A percentile compares a stretch with the other conserved stretches of the same genome.
Conservation (phyloP, 768 basidiomycete genomes). For the Termitomyces titanicus region DNA sequence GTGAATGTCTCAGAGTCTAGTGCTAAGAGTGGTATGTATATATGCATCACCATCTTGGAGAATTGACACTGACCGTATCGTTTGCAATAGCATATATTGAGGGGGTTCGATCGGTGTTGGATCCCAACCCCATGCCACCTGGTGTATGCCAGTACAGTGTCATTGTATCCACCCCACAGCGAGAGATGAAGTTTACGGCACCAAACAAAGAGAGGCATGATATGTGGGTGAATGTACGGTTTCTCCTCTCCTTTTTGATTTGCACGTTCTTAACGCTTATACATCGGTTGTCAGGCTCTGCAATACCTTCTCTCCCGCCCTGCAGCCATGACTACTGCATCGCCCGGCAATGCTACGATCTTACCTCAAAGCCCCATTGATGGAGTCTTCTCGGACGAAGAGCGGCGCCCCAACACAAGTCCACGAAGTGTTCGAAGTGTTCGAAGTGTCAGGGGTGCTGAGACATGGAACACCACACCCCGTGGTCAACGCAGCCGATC, state of each 20-base stretch:
- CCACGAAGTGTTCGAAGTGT: constrained; percentile 74
- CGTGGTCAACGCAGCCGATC: constrained; percentile 77
- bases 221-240: constrained; percentile 83
- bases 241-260: not conserved
- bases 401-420: constrained; percentile 48
- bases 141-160: constrained; percentile 92
- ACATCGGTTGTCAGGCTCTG: constrained; percentile 58
- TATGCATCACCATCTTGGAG: constrained; percentile 1
- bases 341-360: constrained; percentile 33
- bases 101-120: constrained; percentile 85
- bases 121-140: constrained; percentile 94
- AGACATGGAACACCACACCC: constrained; percentile 73
- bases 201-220: constrained; percentile 94
- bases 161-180: constrained; percentile 85
- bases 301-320: constrained; percentile 87
- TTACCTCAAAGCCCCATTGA: constrained; percentile 50
- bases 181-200: constrained; percentile 99
- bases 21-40: constrained; percentile 89
- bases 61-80: constrained; percentile 8
- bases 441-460: constrained; percentile 54
- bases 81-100: constrained; percentile 79
- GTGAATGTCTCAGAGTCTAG: constrained; percentile 85
- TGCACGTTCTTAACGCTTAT: constrained; percentile 4
- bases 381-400: constrained; percentile 46
- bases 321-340: constrained; percentile 30